phyloP scores from a whole-genome alignment of 768 basidiomycete genomes.

The Amyloporia xantha region DNA sequence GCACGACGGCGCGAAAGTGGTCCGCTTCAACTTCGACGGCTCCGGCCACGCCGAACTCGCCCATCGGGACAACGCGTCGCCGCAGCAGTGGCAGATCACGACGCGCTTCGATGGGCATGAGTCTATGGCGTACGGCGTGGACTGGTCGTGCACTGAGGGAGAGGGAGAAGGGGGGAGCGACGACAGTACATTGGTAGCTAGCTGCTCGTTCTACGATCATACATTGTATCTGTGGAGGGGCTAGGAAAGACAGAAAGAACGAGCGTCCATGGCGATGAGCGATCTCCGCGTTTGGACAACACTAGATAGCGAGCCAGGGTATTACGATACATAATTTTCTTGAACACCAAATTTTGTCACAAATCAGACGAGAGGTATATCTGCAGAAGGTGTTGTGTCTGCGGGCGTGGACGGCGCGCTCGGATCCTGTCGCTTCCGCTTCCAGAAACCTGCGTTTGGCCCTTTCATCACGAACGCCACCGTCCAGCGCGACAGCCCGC shows the following conservation, averaged over 20 bases:
- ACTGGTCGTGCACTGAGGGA: constrained; percentile 88
- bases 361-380: neutral
- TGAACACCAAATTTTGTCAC: neutral
- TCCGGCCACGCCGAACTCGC: constrained; percentile 2
- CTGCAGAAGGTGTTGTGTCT: constrained; percentile 2
- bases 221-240: constrained; percentile 72
- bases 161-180: constrained; percentile 20
- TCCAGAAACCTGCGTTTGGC: constrained; percentile 48
- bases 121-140: constrained; percentile 86
- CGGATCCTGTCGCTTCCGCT: constrained; percentile 19
- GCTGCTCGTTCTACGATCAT: constrained; percentile 96
- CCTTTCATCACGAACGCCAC: constrained; percentile 61
- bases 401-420: constrained; percentile 8
- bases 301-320: neutral
- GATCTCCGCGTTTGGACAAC: no score
- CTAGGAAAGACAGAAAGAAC: neutral
- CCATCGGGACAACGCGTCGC: neutral
- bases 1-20: constrained; percentile 93
- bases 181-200: constrained; percentile 55
- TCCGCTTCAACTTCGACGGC: constrained; percentile 37
- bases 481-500: constrained; percentile 71
- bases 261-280: neutral
- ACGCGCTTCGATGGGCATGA: constrained; percentile 68
- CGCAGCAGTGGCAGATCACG: constrained; percentile 31
- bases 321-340: neutral